Conservation (phyloP, 2,329 filamentous ascomycete genomes). For the Tolypocladium capitatum region DNA sequence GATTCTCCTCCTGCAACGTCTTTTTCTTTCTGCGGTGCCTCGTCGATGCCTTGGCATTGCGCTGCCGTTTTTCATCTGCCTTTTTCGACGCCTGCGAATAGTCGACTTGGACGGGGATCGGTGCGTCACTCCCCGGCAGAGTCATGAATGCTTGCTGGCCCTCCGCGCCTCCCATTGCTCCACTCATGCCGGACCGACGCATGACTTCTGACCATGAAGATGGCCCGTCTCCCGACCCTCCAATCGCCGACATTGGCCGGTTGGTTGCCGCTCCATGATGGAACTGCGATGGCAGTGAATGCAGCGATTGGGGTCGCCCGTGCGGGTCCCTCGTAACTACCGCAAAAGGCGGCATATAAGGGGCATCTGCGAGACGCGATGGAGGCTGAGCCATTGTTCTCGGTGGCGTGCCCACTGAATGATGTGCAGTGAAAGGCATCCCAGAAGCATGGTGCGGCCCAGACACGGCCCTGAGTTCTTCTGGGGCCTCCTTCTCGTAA, state of each 20-base stretch:
- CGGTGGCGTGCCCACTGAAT: conserved; percentile 12
- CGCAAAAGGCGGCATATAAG: conserved; percentile 11
- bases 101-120: conserved; percentile 56
- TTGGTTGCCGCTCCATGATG: conserved; percentile 9
- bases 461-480: conserved; percentile 14
- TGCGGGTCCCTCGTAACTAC: conserved; percentile 9
- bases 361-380: conserved; percentile 10
- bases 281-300: conserved; percentile 9
- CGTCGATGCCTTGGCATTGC: conserved; percentile 76
- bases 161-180: conserved; percentile 14
- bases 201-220: conserved; percentile 19
- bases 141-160: conserved; percentile 26
- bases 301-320: conserved; percentile 5
- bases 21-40: conserved; percentile 72
- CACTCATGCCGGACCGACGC: conserved; percentile 15
- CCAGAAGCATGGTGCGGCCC: conserved; percentile 12
- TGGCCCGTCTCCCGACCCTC: conserved; percentile 9
- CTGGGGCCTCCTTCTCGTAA: conserved; percentile 14
- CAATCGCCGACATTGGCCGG: conserved; percentile 10
- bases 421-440: conserved; percentile 10
- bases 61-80: conserved; percentile 72
- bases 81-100: conserved; percentile 70
- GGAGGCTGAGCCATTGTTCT: conserved; percentile 24
- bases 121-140: conserved; percentile 22
- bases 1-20: conserved; percentile 64